phyloP scores from a whole-genome alignment of 257 asterid genomes.

The Asclepias syriaca region DNA sequence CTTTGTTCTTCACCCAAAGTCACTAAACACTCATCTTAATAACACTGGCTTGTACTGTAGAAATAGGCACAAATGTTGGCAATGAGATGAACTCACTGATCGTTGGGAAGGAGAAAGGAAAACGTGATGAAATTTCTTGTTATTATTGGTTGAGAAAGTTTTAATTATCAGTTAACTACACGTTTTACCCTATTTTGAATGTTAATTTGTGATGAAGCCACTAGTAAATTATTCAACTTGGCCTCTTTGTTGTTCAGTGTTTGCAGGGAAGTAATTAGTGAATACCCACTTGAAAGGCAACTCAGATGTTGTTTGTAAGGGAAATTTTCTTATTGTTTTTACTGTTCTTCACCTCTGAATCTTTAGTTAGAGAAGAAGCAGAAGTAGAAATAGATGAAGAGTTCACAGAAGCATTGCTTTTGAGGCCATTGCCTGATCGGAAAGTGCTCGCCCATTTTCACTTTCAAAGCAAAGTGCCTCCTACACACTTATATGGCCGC shows the following conservation, averaged over 20 bases:
- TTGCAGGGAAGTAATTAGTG: not conserved
- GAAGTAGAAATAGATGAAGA: constrained; percentile 37
- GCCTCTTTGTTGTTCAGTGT: not conserved
- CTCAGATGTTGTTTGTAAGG: constrained; percentile 21
- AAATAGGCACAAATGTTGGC: too few relatives aligned
- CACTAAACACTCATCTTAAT: too few relatives aligned
- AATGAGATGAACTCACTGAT: too few relatives aligned
- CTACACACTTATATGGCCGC: constrained; percentile 69
- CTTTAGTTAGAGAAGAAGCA: constrained; percentile 32
- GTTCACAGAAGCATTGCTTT: constrained; percentile 81
- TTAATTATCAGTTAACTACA: too few relatives aligned
- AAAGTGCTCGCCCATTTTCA: constrained; percentile 87
- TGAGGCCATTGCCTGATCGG: constrained; percentile 92
- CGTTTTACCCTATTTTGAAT: too few relatives aligned
- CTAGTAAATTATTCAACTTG: too few relatives aligned
- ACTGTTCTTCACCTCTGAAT: constrained; percentile 32
- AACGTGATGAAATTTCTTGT: too few relatives aligned
- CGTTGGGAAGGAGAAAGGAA: too few relatives aligned
- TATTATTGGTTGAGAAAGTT: too few relatives aligned
- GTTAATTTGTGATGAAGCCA: too few relatives aligned
- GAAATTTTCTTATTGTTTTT: constrained; percentile 31
- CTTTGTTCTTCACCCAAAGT: too few relatives aligned
- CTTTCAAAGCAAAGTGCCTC: constrained; percentile 75
- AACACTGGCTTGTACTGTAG: too few relatives aligned
- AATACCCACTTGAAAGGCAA: not conserved